phyloP scores from a whole-genome alignment of 208 protist species.

The Leishmania tropica region DNA sequence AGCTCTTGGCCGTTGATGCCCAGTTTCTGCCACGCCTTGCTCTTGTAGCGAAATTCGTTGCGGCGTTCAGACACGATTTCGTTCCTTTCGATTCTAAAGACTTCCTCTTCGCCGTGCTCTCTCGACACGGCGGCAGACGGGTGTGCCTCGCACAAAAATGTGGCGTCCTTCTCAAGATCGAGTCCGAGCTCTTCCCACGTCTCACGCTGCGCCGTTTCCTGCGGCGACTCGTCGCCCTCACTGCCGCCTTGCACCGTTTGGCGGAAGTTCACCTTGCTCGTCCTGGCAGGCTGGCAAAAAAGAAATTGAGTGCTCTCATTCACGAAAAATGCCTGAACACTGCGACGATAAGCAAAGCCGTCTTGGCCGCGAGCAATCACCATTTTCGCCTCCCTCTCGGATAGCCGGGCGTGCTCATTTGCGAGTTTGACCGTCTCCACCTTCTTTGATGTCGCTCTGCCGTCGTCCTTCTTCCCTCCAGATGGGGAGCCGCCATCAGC shows the following conservation, averaged over 20 bases:
- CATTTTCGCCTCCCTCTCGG: neutral
- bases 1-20: slow-evolving; percentile 53
- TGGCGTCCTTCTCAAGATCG: slow-evolving; percentile 9
- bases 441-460: no score
- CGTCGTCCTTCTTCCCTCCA: neutral
- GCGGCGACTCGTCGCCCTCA: slow-evolving; percentile 23
- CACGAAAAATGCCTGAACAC: slow-evolving; percentile 50
- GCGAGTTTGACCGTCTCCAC: neutral
- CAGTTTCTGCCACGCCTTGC: slow-evolving; percentile 47
- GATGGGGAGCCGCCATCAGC: neutral
- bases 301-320: slow-evolving; percentile 40
- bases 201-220: slow-evolving; percentile 42
- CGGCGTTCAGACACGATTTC: slow-evolving; percentile 23
- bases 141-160: slow-evolving; percentile 33
- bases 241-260: slow-evolving; percentile 56
- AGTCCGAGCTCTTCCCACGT: slow-evolving; percentile 54
- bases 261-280: slow-evolving; percentile 19
- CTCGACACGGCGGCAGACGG: neutral
- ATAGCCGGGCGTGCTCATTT: neutral
- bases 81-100: slow-evolving; percentile 3
- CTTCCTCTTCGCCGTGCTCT: neutral
- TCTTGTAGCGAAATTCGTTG: slow-evolving; percentile 42
- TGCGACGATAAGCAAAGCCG: slow-evolving; percentile 30
- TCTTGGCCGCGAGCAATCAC: slow-evolving; percentile 22
- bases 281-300: slow-evolving; percentile 33